Evolutionary conservation across 306 rosid genomes (phyloP).

Genomic region (Glycine tomentella): DNA sequence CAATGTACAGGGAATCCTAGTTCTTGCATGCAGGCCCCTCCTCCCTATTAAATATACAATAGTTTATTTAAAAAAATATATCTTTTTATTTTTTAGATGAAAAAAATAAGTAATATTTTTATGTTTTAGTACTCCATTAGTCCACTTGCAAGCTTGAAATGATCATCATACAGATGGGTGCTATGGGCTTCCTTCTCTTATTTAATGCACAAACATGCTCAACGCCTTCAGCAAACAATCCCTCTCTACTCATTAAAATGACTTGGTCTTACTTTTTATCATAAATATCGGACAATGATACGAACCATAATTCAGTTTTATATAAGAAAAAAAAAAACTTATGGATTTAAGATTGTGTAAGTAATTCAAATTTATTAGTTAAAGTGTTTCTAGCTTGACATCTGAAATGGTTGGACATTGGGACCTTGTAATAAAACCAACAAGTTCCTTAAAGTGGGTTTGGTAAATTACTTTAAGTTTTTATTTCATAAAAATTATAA

Average conservation of each 20-base stretch:
- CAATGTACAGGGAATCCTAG: conserved; percentile 66
- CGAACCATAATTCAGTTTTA: background rate
- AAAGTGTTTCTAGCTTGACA: background rate
- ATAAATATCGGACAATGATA: conserved; percentile 4
- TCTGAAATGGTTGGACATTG: background rate
- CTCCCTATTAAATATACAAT: conserved; percentile 3
- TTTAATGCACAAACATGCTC: conserved; percentile 50
- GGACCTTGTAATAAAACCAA: background rate
- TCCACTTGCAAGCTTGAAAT: conserved; percentile 35
- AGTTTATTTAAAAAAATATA: background rate
- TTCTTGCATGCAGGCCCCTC: conserved; percentile 52
- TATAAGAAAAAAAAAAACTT: background rate
- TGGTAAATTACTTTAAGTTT: background rate
- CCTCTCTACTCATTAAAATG: background rate
- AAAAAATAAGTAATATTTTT: too few species aligned
- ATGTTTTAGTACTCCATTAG: conserved; percentile 44
- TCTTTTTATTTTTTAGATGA: background rate
- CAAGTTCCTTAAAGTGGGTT: background rate
- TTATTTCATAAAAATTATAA: background rate
- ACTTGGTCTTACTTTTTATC: conserved; percentile 14
- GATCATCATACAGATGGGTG: conserved; percentile 38
- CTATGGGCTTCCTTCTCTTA: conserved; percentile 66
- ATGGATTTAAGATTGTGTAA: conserved; percentile 2
- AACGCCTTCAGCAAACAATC: conserved; percentile 33
- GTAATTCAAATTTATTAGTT: conserved; percentile 12